phyloP scores from a whole-genome alignment of 768 basidiomycete genomes.

The Naematelia encephala region DNA sequence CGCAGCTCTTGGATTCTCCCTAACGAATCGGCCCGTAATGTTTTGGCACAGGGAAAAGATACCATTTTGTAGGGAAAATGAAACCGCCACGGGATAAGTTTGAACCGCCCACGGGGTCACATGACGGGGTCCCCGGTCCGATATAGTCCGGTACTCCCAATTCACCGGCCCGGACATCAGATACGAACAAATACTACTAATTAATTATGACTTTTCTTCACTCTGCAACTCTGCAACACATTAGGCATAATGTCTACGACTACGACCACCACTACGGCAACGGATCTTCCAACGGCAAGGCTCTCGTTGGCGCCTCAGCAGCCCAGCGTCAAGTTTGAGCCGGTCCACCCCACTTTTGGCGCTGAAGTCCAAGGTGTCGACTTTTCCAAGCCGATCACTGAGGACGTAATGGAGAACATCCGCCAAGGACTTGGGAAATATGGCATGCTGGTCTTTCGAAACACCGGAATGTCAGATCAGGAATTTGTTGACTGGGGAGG shows the following conservation, averaged over 20 bases:
- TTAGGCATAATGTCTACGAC: background rate
- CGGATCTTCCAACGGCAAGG: background rate
- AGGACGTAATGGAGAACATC: constrained; percentile 28
- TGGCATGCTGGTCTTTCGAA: constrained; percentile 44
- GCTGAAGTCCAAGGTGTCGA: constrained; percentile 42
- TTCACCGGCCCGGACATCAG: too few relatives aligned
- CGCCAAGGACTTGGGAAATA: constrained; percentile 21
- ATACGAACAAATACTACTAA: too few relatives aligned
- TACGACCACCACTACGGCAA: background rate
- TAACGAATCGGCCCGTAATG: too few relatives aligned
- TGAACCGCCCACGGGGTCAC: too few relatives aligned
- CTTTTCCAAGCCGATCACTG: constrained; percentile 39
- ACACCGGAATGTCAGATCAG: constrained; percentile 44
- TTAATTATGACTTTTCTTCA: too few relatives aligned
- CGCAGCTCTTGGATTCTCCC: too few relatives aligned
- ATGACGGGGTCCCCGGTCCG: too few relatives aligned
- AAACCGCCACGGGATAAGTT: too few relatives aligned
- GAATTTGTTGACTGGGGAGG: constrained; percentile 33
- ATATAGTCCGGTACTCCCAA: too few relatives aligned
- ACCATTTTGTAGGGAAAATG: too few relatives aligned
- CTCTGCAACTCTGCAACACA: too few relatives aligned
- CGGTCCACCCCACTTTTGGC: constrained; percentile 42
- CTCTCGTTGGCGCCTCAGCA: background rate
- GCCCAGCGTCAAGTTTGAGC: constrained; percentile 15
- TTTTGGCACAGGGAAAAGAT: too few relatives aligned